These are phyloP conservation scores for Epicoccum nigrum DNA, from an alignment of 2,329 filamentous ascomycete species.

Conservation along the genomic window DNA sequence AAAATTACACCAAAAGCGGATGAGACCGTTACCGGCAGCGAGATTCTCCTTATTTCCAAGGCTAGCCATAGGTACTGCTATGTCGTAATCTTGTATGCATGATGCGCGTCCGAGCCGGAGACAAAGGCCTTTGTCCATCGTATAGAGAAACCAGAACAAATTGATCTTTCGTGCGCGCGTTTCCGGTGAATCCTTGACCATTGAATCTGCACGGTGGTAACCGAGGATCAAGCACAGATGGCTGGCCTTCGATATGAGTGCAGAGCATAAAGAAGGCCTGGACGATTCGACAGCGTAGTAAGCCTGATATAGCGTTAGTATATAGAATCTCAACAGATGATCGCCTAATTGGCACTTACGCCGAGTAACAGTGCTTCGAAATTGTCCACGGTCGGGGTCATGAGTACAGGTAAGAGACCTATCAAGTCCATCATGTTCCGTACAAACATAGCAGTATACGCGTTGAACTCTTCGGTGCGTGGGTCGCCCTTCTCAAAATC, in stretches of 20 bases:
- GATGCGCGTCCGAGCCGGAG: constrained; percentile 46
- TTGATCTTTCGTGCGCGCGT: constrained; percentile 16
- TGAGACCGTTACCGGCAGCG: constrained; percentile 16
- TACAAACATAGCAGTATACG: constrained; percentile 31
- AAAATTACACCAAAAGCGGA: constrained; percentile 8
- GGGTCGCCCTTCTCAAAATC: constrained; percentile 23
- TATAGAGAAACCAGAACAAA: constrained; percentile 49
- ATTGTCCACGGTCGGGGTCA: constrained; percentile 41
- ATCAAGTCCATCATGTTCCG: constrained; percentile 37
- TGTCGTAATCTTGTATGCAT: constrained; percentile 43
- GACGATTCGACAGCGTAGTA: constrained; percentile 45
- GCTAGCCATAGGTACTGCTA: constrained; percentile 27
- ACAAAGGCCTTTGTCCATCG: constrained; percentile 47
- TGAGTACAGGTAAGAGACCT: constrained; percentile 38
- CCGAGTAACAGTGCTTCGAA: constrained; percentile 46
- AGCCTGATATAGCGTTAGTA: constrained; percentile 14
- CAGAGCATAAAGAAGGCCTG: constrained; percentile 43
- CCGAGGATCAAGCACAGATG: constrained; percentile 45
- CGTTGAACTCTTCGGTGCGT: constrained; percentile 23
- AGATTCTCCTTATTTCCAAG: constrained; percentile 17
- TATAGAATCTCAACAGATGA: not conserved
- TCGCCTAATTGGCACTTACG: constrained; percentile 1
- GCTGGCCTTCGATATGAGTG: constrained; percentile 46
- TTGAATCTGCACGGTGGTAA: constrained; percentile 35
- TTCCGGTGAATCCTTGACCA: constrained; percentile 12